Evolutionary conservation across 257 asterid species (phyloP).

Genomic region (Rubia yunnanensis): DNA sequence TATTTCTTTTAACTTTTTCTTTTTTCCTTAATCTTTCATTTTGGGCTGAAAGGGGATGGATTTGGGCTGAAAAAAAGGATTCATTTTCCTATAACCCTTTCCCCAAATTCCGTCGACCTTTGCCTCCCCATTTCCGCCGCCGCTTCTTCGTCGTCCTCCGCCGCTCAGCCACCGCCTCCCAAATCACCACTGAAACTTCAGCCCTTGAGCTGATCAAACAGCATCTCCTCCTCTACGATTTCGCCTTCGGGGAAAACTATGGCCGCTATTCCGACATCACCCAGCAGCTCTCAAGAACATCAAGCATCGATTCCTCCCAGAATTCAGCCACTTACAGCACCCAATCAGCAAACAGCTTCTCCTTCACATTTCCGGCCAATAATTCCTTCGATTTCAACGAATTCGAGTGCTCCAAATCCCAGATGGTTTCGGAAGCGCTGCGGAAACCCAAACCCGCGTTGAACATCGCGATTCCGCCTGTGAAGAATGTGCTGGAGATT

Average conservation of each 20-base stretch:
- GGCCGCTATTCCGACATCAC: conserved; percentile 17
- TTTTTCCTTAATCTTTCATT: no score
- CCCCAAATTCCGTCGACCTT: no score
- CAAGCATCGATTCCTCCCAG: conserved; percentile 3
- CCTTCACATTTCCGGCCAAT: conserved; percentile 18
- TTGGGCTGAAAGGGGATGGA: no score
- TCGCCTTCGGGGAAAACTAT: conserved; percentile 36
- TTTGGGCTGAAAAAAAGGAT: no score
- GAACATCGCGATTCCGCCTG: conserved; percentile 44
- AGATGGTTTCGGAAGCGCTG: neutral
- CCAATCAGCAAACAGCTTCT: conserved; percentile 12
- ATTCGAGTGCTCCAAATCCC: conserved; percentile 29
- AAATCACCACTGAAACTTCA: conserved; percentile 20
- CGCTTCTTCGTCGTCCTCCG: no score
- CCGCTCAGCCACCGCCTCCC: no score
- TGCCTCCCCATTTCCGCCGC: no score
- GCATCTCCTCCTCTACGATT: conserved; percentile 58
- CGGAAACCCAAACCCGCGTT: conserved; percentile 12
- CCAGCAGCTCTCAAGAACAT: conserved; percentile 17
- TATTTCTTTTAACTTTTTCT: no score
- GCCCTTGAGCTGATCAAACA: conserved; percentile 68
- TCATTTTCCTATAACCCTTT: no score
- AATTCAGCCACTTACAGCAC: neutral
- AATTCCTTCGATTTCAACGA: conserved; percentile 15
- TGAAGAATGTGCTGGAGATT: conserved; percentile 14